Evolutionary conservation across 2,329 filamentous ascomycete species (phyloP).

Genomic region (Claviceps paspali): DNA sequence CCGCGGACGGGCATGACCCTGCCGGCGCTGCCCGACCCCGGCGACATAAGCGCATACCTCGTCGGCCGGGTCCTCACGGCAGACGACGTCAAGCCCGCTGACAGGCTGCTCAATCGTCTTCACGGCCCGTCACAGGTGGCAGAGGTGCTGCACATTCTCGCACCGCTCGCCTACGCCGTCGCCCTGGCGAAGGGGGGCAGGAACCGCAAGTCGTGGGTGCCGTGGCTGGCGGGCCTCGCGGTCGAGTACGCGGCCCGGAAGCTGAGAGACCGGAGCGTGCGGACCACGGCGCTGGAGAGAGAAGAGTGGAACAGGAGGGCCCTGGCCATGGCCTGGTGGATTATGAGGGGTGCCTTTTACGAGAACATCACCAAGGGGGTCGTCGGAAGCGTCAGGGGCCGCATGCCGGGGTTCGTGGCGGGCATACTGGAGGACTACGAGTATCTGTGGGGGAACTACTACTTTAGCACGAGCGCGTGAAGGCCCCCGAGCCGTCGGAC

Average conservation of each 20-base stretch:
- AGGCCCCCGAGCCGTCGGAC: too few relatives aligned
- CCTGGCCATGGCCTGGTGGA: slow-evolving; percentile 90
- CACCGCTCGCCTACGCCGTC: slow-evolving; percentile 74
- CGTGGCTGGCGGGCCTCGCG: slow-evolving; percentile 75
- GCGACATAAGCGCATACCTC: slow-evolving; percentile 76
- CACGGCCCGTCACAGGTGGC: slow-evolving; percentile 61
- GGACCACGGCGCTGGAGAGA: slow-evolving; percentile 74
- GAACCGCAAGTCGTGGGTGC: slow-evolving; percentile 71
- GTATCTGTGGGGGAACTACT: slow-evolving; percentile 96
- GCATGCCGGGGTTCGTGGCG: slow-evolving; percentile 65
- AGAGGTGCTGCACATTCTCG: slow-evolving; percentile 81
- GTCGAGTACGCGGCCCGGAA: slow-evolving; percentile 86
- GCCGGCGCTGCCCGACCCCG: slow-evolving; percentile 64
- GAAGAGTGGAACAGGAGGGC: slow-evolving; percentile 81
- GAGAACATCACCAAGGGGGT: slow-evolving; percentile 74
- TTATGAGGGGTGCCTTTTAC: slow-evolving; percentile 93
- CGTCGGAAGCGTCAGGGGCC: slow-evolving; percentile 56
- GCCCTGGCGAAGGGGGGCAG: slow-evolving; percentile 58
- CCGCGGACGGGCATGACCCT: slow-evolving; percentile 81
- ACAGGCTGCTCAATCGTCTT: slow-evolving; percentile 68
- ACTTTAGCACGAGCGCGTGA: slow-evolving; percentile 53
- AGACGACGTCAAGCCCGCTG: slow-evolving; percentile 90
- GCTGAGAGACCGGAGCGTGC: slow-evolving; percentile 55
- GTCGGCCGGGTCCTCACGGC: slow-evolving; percentile 82
- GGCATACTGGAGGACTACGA: slow-evolving; percentile 91